A percentile compares a stretch with the other conserved stretches of the same genome.
Conservation (phyloP, 176 grass and related monocot genomes). For the Musa acuminata region DNA sequence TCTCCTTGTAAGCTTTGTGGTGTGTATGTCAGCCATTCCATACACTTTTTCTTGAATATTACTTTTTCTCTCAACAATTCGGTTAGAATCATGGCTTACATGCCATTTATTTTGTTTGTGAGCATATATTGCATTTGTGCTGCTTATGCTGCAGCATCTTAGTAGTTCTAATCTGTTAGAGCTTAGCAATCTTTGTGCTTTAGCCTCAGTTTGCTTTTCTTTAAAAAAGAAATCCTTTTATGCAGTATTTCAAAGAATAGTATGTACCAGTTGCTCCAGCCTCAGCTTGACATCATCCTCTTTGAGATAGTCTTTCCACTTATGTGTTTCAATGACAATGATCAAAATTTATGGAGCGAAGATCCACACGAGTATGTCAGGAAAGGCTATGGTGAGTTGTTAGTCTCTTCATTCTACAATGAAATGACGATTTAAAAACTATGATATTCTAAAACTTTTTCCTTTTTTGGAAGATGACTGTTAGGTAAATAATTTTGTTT, state of each 20-base stretch:
- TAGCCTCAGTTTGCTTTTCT: neutral
- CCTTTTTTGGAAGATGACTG: neutral
- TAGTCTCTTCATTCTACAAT: conserved; percentile 6
- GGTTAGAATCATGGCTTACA: too few relatives aligned
- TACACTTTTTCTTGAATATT: too few relatives aligned
- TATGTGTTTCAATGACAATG: conserved; percentile 89
- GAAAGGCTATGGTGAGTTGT: conserved; percentile 74
- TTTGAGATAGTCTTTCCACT: conserved; percentile 93
- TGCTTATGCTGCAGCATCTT: neutral
- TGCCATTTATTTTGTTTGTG: too few relatives aligned
- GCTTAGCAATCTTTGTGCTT: neutral
- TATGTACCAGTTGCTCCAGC: conserved; percentile 87
- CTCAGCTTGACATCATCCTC: conserved; percentile 67
- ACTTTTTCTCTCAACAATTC: too few relatives aligned
- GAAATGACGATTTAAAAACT: neutral
- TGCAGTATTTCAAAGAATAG: conserved; percentile 81
- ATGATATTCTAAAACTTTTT: neutral
- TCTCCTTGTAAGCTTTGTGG: too few relatives aligned
- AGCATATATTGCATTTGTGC: too few relatives aligned
- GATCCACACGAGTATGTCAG: conserved; percentile 95
- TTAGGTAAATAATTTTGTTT: neutral
- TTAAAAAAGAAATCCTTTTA: neutral
- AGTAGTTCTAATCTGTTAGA: neutral
- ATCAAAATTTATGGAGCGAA: conserved; percentile 75
- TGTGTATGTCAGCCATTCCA: too few relatives aligned